Evolutionary conservation across 495 filamentous ascomycete genomes (phyloP).

Genomic region (Pyrenopolyporus hunteri): DNA sequence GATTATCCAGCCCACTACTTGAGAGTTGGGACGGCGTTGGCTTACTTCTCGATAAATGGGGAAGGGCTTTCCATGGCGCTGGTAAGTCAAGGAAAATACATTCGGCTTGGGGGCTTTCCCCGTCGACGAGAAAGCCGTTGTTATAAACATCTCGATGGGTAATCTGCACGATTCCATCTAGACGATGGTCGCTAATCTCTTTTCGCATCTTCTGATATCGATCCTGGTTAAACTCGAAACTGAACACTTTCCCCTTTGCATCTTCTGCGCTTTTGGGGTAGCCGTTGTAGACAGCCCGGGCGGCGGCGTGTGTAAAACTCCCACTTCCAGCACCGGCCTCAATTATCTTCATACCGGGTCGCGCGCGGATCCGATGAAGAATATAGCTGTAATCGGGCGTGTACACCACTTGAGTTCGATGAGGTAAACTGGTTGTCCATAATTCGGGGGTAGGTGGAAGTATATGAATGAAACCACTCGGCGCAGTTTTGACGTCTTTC

Average conservation of each 20-base stretch:
- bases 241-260: slow-evolving; percentile 78
- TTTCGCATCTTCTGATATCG: slow-evolving; percentile 72
- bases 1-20: slow-evolving; percentile 11
- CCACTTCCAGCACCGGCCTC: slow-evolving; percentile 96
- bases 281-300: slow-evolving; percentile 85
- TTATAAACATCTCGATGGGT: slow-evolving; percentile 92
- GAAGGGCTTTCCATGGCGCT: slow-evolving; percentile 89
- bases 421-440: slow-evolving; percentile 89
- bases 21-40: slow-evolving; percentile 38
- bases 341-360: slow-evolving; percentile 80
- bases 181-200: slow-evolving; percentile 76
- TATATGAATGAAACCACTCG: slow-evolving; percentile 87
- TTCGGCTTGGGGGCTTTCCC: slow-evolving; percentile 67
- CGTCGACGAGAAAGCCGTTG: slow-evolving; percentile 75
- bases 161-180: slow-evolving; percentile 75
- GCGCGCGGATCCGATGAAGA: slow-evolving; percentile 80
- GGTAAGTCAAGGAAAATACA: slow-evolving; percentile 93
- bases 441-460: slow-evolving; percentile 90
- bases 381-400: slow-evolving; percentile 97
- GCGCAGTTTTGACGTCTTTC: slow-evolving; percentile 59
- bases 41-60: slow-evolving; percentile 73
- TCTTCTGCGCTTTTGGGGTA: slow-evolving; percentile 57
- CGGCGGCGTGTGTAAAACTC: slow-evolving; percentile 91
- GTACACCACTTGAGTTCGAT: slow-evolving; percentile 97
- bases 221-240: slow-evolving; percentile 89